Evolutionary conservation across 2,329 filamentous ascomycete genomes (phyloP).

Genomic region (Claviceps pazoutovae): DNA sequence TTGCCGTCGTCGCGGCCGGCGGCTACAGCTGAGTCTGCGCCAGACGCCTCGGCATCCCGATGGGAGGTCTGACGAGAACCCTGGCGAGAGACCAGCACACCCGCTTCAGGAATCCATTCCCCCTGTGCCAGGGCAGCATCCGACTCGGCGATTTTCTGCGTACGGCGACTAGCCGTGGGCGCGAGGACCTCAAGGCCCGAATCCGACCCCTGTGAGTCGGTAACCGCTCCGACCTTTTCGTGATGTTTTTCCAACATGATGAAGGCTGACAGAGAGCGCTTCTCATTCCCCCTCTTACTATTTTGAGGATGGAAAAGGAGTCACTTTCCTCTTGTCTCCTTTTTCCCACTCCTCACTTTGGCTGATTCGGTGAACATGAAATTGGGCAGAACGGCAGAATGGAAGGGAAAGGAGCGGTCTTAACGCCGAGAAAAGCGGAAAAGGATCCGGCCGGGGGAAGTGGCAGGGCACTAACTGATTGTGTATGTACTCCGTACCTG

Average conservation of each 20-base stretch:
- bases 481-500: no score
- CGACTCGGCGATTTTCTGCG: slow-evolving; percentile 4
- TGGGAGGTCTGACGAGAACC: slow-evolving; percentile 2
- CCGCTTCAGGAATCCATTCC: slow-evolving; percentile 4
- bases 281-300: background rate
- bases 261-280: background rate
- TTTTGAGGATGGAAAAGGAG: no score
- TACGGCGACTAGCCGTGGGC: slow-evolving; percentile 2
- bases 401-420: background rate
- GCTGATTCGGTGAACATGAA: no score
- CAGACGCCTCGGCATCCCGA: background rate
- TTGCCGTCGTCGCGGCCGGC: background rate
- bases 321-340: background rate
- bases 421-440: background rate
- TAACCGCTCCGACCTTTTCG: background rate
- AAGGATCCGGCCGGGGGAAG: background rate
- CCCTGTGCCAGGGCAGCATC: slow-evolving; percentile 5
- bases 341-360: background rate
- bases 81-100: slow-evolving; percentile 2
- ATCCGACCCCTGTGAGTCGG: background rate
- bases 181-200: slow-evolving; percentile 1
- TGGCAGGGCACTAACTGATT: no score
- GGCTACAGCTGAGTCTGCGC: background rate
- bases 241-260: background rate
- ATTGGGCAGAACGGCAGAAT: background rate